Evolutionary conservation across 2,329 filamentous ascomycete genomes (phyloP).

Genomic region (Ascochyta clinopodiicola): DNA sequence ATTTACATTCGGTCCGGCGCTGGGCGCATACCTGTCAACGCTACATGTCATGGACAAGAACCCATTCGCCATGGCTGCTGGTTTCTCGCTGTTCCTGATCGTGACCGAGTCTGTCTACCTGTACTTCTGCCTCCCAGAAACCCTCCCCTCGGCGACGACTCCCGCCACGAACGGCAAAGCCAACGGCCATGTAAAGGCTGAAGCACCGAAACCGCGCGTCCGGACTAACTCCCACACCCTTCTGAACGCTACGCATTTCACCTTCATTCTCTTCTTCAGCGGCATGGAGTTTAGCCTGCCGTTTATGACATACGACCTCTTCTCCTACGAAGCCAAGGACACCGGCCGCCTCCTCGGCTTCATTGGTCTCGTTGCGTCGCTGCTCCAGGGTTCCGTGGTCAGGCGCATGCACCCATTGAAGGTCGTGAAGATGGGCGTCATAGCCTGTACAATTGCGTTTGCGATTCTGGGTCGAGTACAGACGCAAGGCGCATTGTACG

Average conservation of each 20-base stretch:
- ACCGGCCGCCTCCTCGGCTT: constrained; percentile 89
- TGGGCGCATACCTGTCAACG: constrained; percentile 84
- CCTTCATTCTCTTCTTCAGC: constrained; percentile 95
- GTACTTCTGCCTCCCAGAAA: constrained; percentile 85
- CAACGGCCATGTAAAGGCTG: constrained; percentile 27
- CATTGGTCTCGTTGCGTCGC: constrained; percentile 86
- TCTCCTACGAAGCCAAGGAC: constrained; percentile 77
- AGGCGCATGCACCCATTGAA: constrained; percentile 81
- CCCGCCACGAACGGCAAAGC: constrained; percentile 27
- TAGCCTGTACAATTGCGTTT: constrained; percentile 80
- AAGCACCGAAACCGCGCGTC: constrained; percentile 26
- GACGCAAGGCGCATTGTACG: constrained; percentile 74
- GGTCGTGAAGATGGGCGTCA: constrained; percentile 79
- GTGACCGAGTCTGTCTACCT: constrained; percentile 87
- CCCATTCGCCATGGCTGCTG: constrained; percentile 91
- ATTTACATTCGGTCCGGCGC: constrained; percentile 92
- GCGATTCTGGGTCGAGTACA: constrained; percentile 75
- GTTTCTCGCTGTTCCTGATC: constrained; percentile 84
- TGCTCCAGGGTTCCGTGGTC: constrained; percentile 93
- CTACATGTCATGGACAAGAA: constrained; percentile 82
- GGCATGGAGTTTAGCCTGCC: constrained; percentile 98
- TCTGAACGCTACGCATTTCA: constrained; percentile 84
- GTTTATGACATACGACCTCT: constrained; percentile 96
- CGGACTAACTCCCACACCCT: constrained; percentile 83
- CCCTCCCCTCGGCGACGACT: constrained; percentile 63